These are phyloP conservation scores for Daldinia loculata DNA, from an alignment of 495 filamentous ascomycete genomes.

Conservation along the genomic window DNA sequence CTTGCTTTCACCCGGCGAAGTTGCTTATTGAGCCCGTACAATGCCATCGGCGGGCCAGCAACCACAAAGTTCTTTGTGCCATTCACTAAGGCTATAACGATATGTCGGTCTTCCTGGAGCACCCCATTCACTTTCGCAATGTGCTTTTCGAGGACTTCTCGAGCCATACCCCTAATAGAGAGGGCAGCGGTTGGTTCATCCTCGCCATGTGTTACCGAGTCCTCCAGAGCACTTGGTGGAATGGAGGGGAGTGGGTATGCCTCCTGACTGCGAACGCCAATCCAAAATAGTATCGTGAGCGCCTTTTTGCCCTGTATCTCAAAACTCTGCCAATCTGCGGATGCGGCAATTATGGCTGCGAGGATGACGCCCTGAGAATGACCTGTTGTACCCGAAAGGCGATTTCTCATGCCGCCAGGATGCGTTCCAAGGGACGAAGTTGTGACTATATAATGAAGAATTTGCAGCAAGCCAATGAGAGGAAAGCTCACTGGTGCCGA, in stretches of 20 bases:
- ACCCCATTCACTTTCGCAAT: slow-evolving; percentile 86
- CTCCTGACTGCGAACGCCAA: slow-evolving; percentile 87
- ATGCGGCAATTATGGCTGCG: slow-evolving; percentile 82
- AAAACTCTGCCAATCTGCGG: slow-evolving; percentile 80
- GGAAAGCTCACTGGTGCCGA: slow-evolving; percentile 93
- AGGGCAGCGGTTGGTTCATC: slow-evolving; percentile 87
- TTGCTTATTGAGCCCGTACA: slow-evolving; percentile 86
- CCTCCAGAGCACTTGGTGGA: slow-evolving; percentile 79
- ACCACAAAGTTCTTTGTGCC: slow-evolving; percentile 89
- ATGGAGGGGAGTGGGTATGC: slow-evolving; percentile 86
- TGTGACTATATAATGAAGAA: slow-evolving; percentile 84
- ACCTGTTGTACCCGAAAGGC: slow-evolving; percentile 79
- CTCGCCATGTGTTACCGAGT: slow-evolving; percentile 83
- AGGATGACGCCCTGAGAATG: slow-evolving; percentile 89
- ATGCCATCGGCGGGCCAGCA: slow-evolving; percentile 83
- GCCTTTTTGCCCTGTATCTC: slow-evolving; percentile 72
- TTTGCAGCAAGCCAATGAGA: slow-evolving; percentile 83
- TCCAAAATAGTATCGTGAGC: slow-evolving; percentile 88
- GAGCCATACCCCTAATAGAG: slow-evolving; percentile 80
- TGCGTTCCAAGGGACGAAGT: slow-evolving; percentile 81
- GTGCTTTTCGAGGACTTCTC: slow-evolving; percentile 75
- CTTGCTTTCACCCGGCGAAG: slow-evolving; percentile 85
- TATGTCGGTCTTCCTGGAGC: slow-evolving; percentile 79
- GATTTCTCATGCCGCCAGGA: slow-evolving; percentile 76
- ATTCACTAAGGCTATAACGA: slow-evolving; percentile 84